Conservation (phyloP, 2,329 filamentous ascomycete genomes). For the Teratosphaeria destructans region DNA sequence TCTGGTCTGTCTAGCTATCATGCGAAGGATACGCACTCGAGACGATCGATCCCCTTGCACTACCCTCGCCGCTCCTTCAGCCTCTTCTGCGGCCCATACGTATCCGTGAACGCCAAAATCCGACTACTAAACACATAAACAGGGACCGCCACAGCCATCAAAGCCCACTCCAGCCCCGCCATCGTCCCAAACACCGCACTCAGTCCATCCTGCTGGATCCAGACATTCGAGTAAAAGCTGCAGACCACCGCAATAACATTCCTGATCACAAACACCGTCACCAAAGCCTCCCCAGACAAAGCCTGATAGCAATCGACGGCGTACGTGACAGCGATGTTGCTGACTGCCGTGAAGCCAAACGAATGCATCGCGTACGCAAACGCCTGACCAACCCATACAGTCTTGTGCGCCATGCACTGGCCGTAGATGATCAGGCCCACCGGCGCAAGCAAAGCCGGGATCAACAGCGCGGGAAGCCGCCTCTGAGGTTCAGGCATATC, state of each 20-base stretch:
- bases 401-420: conserved; percentile 13
- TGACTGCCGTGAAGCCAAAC: conserved; percentile 21
- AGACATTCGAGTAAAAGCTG: conserved; percentile 18
- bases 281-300: conserved; percentile 20
- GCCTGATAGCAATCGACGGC: conserved; percentile 19
- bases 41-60: not conserved
- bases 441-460: conserved; percentile 20
- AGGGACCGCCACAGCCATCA: conserved; percentile 10
- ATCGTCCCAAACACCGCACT: conserved; percentile 18
- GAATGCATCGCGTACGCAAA: conserved; percentile 22
- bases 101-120: conserved; percentile 6
- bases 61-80: not conserved
- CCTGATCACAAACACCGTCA: conserved; percentile 21
- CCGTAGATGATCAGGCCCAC: conserved; percentile 25
- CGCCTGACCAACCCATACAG: conserved; percentile 13
- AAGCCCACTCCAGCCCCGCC: conserved; percentile 15
- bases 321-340: conserved; percentile 21
- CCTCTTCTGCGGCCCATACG: conserved; percentile 11
- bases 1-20: not conserved
- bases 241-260: conserved; percentile 20
- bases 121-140: conserved; percentile 9
- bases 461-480: conserved; percentile 16
- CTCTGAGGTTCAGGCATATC: conserved; percentile 15
- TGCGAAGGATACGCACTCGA: not conserved
- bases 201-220: conserved; percentile 13